Base-by-base conservation (phyloP, 768 basidiomycete genomes). In the Trametes coccinea region DNA sequence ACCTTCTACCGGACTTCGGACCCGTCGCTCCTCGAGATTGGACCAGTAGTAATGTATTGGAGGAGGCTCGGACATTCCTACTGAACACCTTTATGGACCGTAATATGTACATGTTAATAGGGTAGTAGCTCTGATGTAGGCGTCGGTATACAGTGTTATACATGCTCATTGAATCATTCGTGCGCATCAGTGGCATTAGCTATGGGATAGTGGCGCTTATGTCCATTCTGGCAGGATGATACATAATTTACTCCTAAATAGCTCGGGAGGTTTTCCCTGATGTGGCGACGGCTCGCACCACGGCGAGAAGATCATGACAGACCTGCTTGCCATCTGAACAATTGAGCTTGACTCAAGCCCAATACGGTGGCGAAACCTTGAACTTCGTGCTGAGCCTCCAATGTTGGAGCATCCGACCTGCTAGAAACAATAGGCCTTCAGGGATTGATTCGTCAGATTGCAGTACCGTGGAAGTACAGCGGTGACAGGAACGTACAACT, bases 61-160 rank as follows among this genome's bases (percentile, higher is more conserved):
- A 78, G 10, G 8, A 47, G 5, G 69, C 70, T 51, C 27, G 39
- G 7, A 56, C 37, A 0, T 78, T 78, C 53, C 75, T 60, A 63
- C 64, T 76, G 0, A 77, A 74, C 65, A 44, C 68, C 0, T 74
- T 71, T 41, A 60, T 65, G 22, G 72, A 75, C 60, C 40, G 65
- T 45, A 68, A 73, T 66, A 47, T 53, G 4, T 76, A 76, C 60
- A 59, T 52, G 57, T 49, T 59, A 16, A 96, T 58, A n/a, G 34
- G 33, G n/a, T 53, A 41, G 37, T 17, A 44, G n/a, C 43, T 44
- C 43, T 37, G 34, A 44, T 14, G 43, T 44, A 44, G 43, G 34
- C 14, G 40, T 30, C 33, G 39, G 8, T 16, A 29, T 44, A 53
- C 10, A 53, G 34, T 37, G 34, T 37, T 37, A 37, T 37, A 37